A percentile compares a stretch with the other conserved stretches of the same genome.
These are phyloP conservation scores for Aspergillus nanangensis DNA, from an alignment of 495 filamentous ascomycete species.

Conservation along the genomic window DNA sequence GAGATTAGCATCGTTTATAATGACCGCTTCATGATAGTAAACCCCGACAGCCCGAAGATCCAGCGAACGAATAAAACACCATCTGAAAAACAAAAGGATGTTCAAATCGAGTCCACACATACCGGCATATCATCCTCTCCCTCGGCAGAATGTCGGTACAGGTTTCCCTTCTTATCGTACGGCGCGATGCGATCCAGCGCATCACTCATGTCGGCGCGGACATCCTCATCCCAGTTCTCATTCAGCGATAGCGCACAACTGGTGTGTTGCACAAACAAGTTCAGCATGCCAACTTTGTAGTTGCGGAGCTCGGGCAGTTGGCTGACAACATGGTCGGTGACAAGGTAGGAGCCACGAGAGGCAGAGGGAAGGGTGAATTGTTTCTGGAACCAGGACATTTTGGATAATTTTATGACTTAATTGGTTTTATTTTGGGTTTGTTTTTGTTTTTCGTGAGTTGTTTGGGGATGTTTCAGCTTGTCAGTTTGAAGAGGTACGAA, in stretches of 20 bases:
- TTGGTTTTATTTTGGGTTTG: background rate
- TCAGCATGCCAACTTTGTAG: slow-evolving; percentile 83
- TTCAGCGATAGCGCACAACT: slow-evolving; percentile 82
- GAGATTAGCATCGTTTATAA: too few relatives aligned
- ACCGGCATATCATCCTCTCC: slow-evolving; percentile 89
- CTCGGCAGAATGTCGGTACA: slow-evolving; percentile 89
- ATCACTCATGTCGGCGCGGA: slow-evolving; percentile 86
- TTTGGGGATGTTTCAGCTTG: background rate
- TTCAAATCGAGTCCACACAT: slow-evolving; percentile 10
- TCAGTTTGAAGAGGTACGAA: background rate
- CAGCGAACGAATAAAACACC: too few relatives aligned
- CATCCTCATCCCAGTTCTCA: slow-evolving; percentile 90
- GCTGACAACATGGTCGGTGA: slow-evolving; percentile 67
- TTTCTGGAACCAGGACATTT: slow-evolving; percentile 78
- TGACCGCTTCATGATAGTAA: too few relatives aligned
- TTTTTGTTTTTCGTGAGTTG: background rate
- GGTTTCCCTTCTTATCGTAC: slow-evolving; percentile 61
- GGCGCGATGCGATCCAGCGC: slow-evolving; percentile 85
- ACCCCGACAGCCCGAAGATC: too few relatives aligned
- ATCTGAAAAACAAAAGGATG: slow-evolving; percentile 5
- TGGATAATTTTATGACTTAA: too few relatives aligned
- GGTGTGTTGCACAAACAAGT: slow-evolving; percentile 90
- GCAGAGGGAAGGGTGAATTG: slow-evolving; percentile 67
- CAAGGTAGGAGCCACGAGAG: slow-evolving; percentile 81
- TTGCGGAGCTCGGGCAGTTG: slow-evolving; percentile 68